Evolutionary conservation across 2,329 filamentous ascomycete species (phyloP).

Genomic region (Tolypocladium cylindrosporum): DNA sequence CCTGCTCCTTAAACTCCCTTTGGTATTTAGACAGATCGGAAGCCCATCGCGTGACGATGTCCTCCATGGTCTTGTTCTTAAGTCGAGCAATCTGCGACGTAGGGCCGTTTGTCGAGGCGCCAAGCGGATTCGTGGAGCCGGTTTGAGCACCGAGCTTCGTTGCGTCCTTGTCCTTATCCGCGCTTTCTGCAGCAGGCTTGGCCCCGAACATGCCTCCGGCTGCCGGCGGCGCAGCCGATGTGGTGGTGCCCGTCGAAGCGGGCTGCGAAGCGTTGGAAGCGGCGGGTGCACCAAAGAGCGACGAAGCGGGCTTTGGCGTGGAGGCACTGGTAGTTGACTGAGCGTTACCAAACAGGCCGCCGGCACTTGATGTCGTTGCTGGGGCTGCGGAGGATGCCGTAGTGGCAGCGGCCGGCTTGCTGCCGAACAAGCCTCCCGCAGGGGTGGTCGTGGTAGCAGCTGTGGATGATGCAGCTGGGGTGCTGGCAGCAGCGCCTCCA

Average conservation of each 20-base stretch:
- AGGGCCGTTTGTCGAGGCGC: conserved; percentile 70
- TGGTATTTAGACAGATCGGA: conserved; percentile 93
- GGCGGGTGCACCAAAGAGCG: conserved; percentile 12
- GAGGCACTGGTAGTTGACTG: conserved; percentile 8
- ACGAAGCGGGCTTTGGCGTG: conserved; percentile 7
- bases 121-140: conserved; percentile 34
- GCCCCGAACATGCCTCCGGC: conserved; percentile 21
- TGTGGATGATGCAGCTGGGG: conserved; percentile 7
- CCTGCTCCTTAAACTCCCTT: conserved; percentile 89
- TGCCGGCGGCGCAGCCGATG: conserved; percentile 16
- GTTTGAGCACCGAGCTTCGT: conserved; percentile 18
- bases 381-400: conserved; percentile 14
- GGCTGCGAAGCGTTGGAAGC: conserved; percentile 16
- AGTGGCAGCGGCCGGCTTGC: conserved; percentile 20
- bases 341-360: conserved; percentile 19
- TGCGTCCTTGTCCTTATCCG: conserved; percentile 13
- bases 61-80: conserved; percentile 98
- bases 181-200: conserved; percentile 20
- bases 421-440: conserved; percentile 20
- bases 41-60: conserved; percentile 95
- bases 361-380: conserved; percentile 18
- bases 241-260: conserved; percentile 12
- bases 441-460: conserved; percentile 17
- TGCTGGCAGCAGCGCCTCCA: conserved; percentile 17
- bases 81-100: conserved; percentile 78